Percentiles rank a stretch among this genome's conserved stretches.
Conservation (phyloP, 1,284 basidiomycete genomes). For the Cutaneotrichosporon cavernicola region DNA sequence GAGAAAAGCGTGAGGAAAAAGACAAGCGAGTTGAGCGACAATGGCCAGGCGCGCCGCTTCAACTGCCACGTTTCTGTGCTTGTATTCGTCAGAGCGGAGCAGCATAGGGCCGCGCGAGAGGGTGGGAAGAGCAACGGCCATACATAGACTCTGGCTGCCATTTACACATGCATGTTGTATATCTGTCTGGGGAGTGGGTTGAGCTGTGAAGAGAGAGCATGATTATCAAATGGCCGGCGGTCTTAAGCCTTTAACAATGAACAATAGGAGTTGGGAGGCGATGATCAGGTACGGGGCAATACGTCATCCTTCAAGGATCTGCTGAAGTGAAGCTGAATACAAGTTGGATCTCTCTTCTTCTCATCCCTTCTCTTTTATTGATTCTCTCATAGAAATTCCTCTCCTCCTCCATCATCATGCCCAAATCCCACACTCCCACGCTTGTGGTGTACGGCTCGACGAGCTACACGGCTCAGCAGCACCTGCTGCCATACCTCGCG, state of each 20-base stretch:
- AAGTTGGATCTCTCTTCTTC: not conserved
- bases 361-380: not conserved
- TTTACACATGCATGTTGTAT: not conserved
- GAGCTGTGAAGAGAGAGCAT: too few species aligned
- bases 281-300: not conserved
- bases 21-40: not conserved
- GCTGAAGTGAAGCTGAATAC: too few species aligned
- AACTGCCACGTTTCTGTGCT: not conserved
- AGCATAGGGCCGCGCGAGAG: too few species aligned
- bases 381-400: not conserved
- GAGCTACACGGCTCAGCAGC: conserved; percentile 40
- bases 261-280: not conserved
- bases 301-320: not conserved
- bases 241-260: too few species aligned
- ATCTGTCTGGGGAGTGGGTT: not conserved
- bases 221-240: too few species aligned
- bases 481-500: conserved; percentile 45
- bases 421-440: conserved; percentile 27
- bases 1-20: not conserved
- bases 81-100: too few species aligned
- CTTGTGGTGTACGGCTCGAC: conserved; percentile 51
- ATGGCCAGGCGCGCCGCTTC: not conserved
- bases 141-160: not conserved
- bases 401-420: not conserved
- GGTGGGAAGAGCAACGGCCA: too few species aligned